phyloP scores from a whole-genome alignment of 2,329 filamentous ascomycete species.

The Penicillium sp. region DNA sequence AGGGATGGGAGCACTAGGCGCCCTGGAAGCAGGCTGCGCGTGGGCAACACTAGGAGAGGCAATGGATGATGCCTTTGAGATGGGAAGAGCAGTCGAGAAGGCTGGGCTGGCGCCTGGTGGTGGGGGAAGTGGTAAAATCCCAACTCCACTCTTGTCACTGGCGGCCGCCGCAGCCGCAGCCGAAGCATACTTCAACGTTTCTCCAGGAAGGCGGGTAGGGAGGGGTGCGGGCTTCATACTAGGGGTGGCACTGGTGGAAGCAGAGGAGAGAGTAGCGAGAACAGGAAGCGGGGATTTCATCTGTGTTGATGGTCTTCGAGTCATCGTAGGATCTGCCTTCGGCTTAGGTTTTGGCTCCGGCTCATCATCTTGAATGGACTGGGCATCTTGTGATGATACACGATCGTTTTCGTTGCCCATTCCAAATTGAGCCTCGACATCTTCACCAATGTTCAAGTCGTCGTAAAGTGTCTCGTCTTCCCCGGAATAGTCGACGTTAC shows the following conservation, averaged over 20 bases:
- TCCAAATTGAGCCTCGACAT: slow-evolving; percentile 77
- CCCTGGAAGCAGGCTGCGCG: slow-evolving; percentile 49
- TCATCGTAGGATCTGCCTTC: slow-evolving; percentile 58
- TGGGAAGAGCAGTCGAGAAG: slow-evolving; percentile 51
- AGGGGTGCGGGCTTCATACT: slow-evolving; percentile 91
- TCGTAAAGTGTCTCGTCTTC: slow-evolving; percentile 96
- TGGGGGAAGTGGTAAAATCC: slow-evolving; percentile 89
- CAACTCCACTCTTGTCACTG: slow-evolving; percentile 81
- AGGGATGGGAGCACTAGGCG: slow-evolving; percentile 35
- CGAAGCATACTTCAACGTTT: slow-evolving; percentile 94
- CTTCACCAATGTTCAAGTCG: slow-evolving; percentile 86
- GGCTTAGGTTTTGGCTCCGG: slow-evolving; percentile 63
- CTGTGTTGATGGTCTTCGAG: slow-evolving; percentile 78
- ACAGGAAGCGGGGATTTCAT: slow-evolving; percentile 93
- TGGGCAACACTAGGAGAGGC: slow-evolving; percentile 55
- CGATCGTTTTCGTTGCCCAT: slow-evolving; percentile 78
- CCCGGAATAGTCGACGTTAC: slow-evolving; percentile 78
- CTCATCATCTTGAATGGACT: slow-evolving; percentile 84
- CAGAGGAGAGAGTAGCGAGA: slow-evolving; percentile 72
- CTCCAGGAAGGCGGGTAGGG: slow-evolving; percentile 79
- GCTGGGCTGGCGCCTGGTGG: slow-evolving; percentile 67
- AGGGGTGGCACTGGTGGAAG: slow-evolving; percentile 48
- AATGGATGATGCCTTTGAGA: slow-evolving; percentile 56
- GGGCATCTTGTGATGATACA: slow-evolving; percentile 90
- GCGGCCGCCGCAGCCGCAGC: slow-evolving; percentile 91